These are phyloP conservation scores for Entophlyctis luteolus DNA, from an alignment of 192 early-diverging fungal genomes.

Conservation along the genomic window DNA sequence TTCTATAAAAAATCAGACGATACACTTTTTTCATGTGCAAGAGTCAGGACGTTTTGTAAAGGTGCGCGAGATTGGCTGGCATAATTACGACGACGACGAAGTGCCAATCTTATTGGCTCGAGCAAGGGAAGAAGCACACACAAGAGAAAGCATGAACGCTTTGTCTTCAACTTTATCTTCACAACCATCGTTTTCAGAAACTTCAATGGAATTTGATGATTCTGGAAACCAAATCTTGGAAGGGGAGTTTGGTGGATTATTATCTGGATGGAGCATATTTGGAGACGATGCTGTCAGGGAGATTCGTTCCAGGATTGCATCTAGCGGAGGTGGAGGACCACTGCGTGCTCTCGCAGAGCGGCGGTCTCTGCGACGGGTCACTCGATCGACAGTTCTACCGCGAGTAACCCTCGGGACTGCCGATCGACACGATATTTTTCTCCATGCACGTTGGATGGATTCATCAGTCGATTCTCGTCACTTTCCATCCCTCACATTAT, in stretches of 20 bases:
- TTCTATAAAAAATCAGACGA: constrained; percentile 67
- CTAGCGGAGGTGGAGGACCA: background rate
- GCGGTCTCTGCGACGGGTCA: background rate
- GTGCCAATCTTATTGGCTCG: constrained; percentile 44
- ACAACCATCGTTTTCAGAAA: background rate
- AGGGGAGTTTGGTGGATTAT: no score
- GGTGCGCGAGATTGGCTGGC: constrained; percentile 59
- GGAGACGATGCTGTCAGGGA: no score
- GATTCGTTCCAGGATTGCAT: no score
- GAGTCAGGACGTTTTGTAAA: constrained; percentile 54
- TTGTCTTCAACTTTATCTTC: background rate
- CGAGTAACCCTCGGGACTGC: no score
- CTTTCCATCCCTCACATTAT: no score
- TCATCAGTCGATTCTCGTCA: no score
- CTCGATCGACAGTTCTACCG: background rate
- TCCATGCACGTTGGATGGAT: no score
- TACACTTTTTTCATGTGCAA: constrained; percentile 64
- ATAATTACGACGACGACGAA: constrained; percentile 62
- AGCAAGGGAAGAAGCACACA: constrained; percentile 38
- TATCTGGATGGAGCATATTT: no score
- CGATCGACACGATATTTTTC: no score
- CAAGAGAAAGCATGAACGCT: constrained; percentile 2
- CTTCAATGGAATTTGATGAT: no score
- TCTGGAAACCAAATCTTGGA: no score
- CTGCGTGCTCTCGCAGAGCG: background rate